Base-by-base conservation (phyloP, 352 stramenopile genomes). In the Phytophthora meadii region DNA sequence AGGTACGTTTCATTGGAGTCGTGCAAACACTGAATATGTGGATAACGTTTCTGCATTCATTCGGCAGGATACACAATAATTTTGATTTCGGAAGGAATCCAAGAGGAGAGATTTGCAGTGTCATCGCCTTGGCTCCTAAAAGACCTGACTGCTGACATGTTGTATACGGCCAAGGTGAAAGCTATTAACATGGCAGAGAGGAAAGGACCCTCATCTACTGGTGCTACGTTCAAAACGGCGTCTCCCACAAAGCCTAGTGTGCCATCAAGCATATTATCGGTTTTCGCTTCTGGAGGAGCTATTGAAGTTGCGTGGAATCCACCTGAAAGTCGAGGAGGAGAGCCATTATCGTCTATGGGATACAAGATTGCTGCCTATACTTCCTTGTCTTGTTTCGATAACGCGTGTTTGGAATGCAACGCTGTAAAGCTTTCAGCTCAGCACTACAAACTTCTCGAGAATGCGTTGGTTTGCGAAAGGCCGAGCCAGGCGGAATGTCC, bases 281-380 rank as follows among this genome's bases (percentile, higher is more conserved):
- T 88, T 7, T 68, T 61, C 8, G 53, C 34, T 2, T 77, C 77
- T 8, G 83, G 83, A 30, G 83, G 77, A 19, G 32, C 63, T 2
- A 78, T 92, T 17, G 83, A 92, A 62, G 55, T 90, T 14, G 41
- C 59, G 0, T 92, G 83, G 83, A 76, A 75, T n/a, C 53, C 58
- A 6, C 77, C 83, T 8, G 11, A 57, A 2, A 61, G 79, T 50
- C 77, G 56, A 46, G 83, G 83, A 4, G 83, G 83, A 1, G 53
- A 58, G 4, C 2, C 12, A 2, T 57, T 79, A 8, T 47, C 63
- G 24, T 56, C 55, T 1, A 65, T 92, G 27, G 44, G 72, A 5
- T 92, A 92, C 61, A 89, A 87, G 27, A 63, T 64, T 3, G 74
- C 69, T 7, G 61, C 79, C 39, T 76, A 81, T 19, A 46, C 48